These are phyloP conservation scores for Globisporangium paroecandrum DNA, from an alignment of 352 stramenopile genomes.

Conservation along the genomic window DNA sequence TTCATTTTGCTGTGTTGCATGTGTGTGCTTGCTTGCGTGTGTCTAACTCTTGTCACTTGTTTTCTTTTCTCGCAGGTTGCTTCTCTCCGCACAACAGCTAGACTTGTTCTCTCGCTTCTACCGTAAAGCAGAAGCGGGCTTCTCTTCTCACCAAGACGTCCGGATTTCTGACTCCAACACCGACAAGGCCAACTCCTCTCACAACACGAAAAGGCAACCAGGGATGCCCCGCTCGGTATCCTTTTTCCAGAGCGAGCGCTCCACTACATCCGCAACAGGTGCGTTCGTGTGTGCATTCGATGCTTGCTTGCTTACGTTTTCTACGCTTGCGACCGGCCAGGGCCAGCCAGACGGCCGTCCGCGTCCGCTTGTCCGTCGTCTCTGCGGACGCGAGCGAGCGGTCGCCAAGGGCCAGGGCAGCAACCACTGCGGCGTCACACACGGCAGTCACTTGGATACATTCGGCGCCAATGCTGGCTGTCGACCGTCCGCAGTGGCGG, in stretches of 20 bases:
- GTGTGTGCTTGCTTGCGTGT: not conserved
- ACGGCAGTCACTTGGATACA: slow-evolving; percentile 1
- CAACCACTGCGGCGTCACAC: slow-evolving; percentile 2
- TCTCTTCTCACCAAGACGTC: not conserved
- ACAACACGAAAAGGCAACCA: not conserved
- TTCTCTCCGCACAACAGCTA: not conserved
- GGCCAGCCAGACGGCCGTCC: not conserved
- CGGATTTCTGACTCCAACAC: not conserved
- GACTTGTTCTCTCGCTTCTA: slow-evolving; percentile 3
- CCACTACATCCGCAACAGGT: slow-evolving; percentile 14
- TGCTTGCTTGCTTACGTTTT: slow-evolving; percentile 9
- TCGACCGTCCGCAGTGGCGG: not conserved
- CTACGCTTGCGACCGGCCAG: not conserved
- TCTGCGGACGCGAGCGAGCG: not conserved
- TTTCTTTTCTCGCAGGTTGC: slow-evolving; percentile 3
- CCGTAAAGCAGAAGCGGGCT: not conserved
- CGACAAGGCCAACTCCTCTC: not conserved
- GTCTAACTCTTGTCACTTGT: not conserved
- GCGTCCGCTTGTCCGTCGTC: not conserved
- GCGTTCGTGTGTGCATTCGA: not conserved
- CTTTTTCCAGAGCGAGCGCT: slow-evolving; percentile 12
- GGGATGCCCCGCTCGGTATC: slow-evolving; percentile 13
- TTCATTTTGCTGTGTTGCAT: not conserved
- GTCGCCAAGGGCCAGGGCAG: slow-evolving; percentile 9
- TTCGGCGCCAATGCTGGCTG: not conserved